Evolutionary conservation across 1,139 yeast genomes (phyloP).

Genomic region (Yamadazyma membranifaciens): DNA sequence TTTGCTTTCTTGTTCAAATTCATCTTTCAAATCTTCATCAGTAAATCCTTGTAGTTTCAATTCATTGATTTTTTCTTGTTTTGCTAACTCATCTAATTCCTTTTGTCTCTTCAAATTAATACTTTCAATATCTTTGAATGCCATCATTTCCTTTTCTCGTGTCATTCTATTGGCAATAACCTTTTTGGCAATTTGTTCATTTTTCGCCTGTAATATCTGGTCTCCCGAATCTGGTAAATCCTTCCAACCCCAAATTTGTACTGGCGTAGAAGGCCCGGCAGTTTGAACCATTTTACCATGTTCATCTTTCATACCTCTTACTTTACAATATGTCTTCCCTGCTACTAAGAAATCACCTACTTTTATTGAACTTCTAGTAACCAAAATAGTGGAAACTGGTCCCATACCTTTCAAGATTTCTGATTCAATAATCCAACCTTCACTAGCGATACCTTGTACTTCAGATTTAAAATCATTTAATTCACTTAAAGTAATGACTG

Average conservation of each 20-base stretch:
- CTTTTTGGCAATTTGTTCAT: slow-evolving; percentile 72
- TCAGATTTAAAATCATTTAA: slow-evolving; percentile 77
- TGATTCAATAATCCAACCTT: slow-evolving; percentile 91
- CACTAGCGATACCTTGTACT: slow-evolving; percentile 50
- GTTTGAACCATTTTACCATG: slow-evolving; percentile 57
- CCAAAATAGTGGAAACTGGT: slow-evolving; percentile 78
- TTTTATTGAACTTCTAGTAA: slow-evolving; percentile 74
- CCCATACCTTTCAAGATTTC: slow-evolving; percentile 84
- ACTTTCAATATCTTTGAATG: slow-evolving; percentile 63
- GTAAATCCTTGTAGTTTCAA: slow-evolving; percentile 58
- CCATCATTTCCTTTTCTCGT: slow-evolving; percentile 56
- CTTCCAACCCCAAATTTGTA: slow-evolving; percentile 93
- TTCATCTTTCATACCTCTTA: slow-evolving; percentile 79
- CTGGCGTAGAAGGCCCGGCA: slow-evolving; percentile 91
- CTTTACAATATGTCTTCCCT: slow-evolving; percentile 84
- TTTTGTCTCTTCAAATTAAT: slow-evolving; percentile 60
- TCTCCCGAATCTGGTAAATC: slow-evolving; percentile 93
- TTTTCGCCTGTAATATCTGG: slow-evolving; percentile 70
- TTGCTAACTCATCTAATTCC: slow-evolving; percentile 46
- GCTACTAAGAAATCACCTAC: slow-evolving; percentile 75
- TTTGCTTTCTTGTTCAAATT: slow-evolving; percentile 18
- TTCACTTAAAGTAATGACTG: slow-evolving; percentile 82
- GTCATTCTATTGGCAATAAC: slow-evolving; percentile 64
- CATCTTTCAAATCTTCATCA: slow-evolving; percentile 31
- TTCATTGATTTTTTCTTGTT: slow-evolving; percentile 53